Conservation (phyloP, 768 basidiomycete genomes). For the Tulasnella sp. region DNA sequence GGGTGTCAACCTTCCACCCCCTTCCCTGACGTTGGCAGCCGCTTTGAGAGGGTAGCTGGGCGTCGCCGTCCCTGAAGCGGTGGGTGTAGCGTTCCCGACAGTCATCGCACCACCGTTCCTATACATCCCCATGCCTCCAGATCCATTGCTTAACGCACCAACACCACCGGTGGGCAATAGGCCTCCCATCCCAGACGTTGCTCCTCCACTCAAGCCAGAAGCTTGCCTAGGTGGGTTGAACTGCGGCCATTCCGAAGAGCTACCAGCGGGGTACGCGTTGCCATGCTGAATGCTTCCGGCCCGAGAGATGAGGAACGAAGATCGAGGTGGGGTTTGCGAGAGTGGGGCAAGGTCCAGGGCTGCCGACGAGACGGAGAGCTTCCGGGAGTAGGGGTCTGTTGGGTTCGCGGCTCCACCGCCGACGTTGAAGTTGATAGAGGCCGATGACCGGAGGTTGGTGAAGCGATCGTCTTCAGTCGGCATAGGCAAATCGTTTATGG, state of each 20-base stretch:
- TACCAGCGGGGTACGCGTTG: constrained; percentile 20
- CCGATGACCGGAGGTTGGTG: constrained; percentile 20
- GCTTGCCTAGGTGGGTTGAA: constrained; percentile 44
- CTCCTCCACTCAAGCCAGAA: background rate
- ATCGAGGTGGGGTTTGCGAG: constrained; percentile 39
- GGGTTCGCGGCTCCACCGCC: constrained; percentile 16
- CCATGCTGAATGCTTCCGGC: constrained; percentile 9
- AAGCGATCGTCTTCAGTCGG: constrained; percentile 84
- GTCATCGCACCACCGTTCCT: constrained; percentile 10
- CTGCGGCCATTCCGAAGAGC: constrained; percentile 87
- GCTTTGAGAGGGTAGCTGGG: background rate
- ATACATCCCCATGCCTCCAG: background rate
- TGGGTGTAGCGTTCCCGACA: constrained; percentile 8
- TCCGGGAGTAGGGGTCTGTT: constrained; percentile 6
- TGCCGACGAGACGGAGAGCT: constrained; percentile 82
- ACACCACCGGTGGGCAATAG: background rate
- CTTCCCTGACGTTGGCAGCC: background rate
- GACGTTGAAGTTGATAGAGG: background rate
- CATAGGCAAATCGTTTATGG: constrained; percentile 78
- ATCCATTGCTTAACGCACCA: background rate
- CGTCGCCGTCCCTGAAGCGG: background rate
- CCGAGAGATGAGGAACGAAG: constrained; percentile 36
- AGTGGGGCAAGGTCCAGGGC: constrained; percentile 88
- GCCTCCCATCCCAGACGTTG: background rate
- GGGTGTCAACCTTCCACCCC: background rate